Evolutionary conservation across 805 yeast species (phyloP), one percentile per base, ranked within the genome.

Genomic region (Candida khao-thaluensis): DNA sequence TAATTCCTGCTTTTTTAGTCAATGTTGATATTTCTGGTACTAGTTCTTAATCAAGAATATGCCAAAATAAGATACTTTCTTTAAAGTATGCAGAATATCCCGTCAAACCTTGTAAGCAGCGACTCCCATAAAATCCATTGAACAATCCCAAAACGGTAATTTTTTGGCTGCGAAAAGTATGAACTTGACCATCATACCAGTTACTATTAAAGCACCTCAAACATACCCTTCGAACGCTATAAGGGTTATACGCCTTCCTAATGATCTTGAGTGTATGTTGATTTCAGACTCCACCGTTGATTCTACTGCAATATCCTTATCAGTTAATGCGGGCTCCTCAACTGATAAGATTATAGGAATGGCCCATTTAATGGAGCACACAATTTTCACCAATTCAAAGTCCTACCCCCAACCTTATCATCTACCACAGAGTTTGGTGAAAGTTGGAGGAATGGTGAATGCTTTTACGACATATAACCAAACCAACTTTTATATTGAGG

Each of bases 261-360:
- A 90, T 61, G 93, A 93, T 0, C 63, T 90, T 2, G 60, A 72
- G 25, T 77, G 79, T 0, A 63, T 91, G 1, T 54, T 93, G 17
- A 74, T 93, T 11, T 85, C 89, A 2, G 96, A 91, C 51, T 82
- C 90, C 0, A 62, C 79, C 0, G 76, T 79, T 11, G 80, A 77
- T 30, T 49, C 71, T 10, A 81, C 85, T 3, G 74, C 93, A 0
- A 82, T 85, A 14, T 79, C 95, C 1, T 51, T 91, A 5, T 76
- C 86, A 26, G 87, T 89, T 2, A 81, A 82, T 3, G 69, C 86
- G 0, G 99, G 99, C 7, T 81, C 95, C 2, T 81, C 80, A 52
- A 71, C 80, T 33, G 97, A 91, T 48, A 66, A 63, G 5, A 49
- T 83, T 1, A 79, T 79, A 0, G 99, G 99, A 0, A 54, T 91